A percentile compares a stretch with the other conserved stretches of the same genome.
phyloP scores from a whole-genome alignment of 768 basidiomycete species.

The Tephrocybe sp. region DNA sequence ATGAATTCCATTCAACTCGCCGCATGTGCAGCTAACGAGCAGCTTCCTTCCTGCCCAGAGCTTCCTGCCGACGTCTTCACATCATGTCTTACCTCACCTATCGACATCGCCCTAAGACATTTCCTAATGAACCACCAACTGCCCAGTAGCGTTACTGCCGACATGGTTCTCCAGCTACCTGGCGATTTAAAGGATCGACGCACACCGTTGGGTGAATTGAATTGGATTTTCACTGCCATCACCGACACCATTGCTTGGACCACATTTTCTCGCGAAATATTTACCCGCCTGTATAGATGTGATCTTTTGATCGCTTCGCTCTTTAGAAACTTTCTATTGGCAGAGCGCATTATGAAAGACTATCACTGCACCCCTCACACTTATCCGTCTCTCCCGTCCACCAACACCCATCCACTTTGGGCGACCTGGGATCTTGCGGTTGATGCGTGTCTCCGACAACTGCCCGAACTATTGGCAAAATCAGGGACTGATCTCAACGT shows the following conservation, averaged over 20 bases:
- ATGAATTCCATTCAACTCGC: constrained; percentile 92
- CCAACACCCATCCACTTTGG: constrained; percentile 98
- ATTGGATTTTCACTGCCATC: constrained; percentile 99
- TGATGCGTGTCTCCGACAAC: constrained; percentile 88
- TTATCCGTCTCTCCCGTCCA: constrained; percentile 86
- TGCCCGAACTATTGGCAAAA: constrained; percentile 76
- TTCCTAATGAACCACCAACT: constrained; percentile 90
- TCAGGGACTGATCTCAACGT: constrained; percentile 24
- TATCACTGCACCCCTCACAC: constrained; percentile 97
- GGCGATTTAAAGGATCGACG: constrained; percentile 96
- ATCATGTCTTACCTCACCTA: constrained; percentile 95
- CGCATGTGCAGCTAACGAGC: constrained; percentile 89
- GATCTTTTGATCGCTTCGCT: constrained; percentile 95
- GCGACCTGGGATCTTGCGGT: constrained; percentile 97
- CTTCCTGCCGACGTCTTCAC: constrained; percentile 98
- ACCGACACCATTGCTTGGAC: constrained; percentile 99
- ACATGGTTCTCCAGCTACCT: constrained; percentile 93
- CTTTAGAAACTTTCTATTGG: constrained; percentile 96
- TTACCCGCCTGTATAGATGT: constrained; percentile 91
- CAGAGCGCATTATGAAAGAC: constrained; percentile 97
- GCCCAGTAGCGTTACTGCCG: constrained; percentile 75
- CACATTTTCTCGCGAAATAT: constrained; percentile 89
- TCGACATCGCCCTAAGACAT: constrained; percentile 94
- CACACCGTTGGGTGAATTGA: constrained; percentile 96
- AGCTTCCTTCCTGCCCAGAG: constrained; percentile 92